Conservation (phyloP, 352 stramenopile genomes). For the Phytophthora nicotianae region DNA sequence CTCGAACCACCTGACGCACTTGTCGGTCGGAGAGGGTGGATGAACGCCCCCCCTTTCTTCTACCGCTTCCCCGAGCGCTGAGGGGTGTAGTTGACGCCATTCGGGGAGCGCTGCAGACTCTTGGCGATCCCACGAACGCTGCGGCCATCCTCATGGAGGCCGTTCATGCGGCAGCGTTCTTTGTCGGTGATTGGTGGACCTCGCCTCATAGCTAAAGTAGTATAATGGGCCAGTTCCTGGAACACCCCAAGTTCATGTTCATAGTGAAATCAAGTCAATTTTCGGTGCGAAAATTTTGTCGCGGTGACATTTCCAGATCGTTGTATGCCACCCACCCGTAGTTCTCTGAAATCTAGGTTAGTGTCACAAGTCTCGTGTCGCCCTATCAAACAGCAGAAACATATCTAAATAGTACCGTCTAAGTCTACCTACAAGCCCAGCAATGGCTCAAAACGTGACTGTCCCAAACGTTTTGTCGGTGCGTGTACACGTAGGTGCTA, state of each 20-base stretch:
- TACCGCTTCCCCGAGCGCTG: too few relatives aligned
- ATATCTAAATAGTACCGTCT: neutral
- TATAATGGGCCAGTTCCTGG: too few relatives aligned
- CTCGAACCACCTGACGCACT: neutral
- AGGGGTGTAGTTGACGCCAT: neutral
- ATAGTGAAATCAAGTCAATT: too few relatives aligned
- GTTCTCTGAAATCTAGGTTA: neutral
- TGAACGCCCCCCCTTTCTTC: too few relatives aligned
- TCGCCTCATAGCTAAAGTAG: too few relatives aligned
- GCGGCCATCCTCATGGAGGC: neutral
- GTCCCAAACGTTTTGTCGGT: too few relatives aligned
- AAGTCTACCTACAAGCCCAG: neutral
- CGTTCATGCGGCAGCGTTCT: neutral
- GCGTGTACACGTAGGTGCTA: too few relatives aligned
- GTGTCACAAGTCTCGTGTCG: neutral
- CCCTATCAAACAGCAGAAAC: neutral
- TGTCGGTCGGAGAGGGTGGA: neutral
- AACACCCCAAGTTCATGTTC: too few relatives aligned
- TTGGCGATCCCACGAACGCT: neutral
- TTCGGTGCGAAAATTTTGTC: too few relatives aligned
- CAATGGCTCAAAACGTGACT: too few relatives aligned
- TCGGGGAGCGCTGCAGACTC: neutral
- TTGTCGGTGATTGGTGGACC: neutral
- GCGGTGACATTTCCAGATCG: too few relatives aligned
- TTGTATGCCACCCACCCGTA: neutral